phyloP scores from a whole-genome alignment of 352 stramenopile genomes.

The Phytopythium chamaehyphon region DNA sequence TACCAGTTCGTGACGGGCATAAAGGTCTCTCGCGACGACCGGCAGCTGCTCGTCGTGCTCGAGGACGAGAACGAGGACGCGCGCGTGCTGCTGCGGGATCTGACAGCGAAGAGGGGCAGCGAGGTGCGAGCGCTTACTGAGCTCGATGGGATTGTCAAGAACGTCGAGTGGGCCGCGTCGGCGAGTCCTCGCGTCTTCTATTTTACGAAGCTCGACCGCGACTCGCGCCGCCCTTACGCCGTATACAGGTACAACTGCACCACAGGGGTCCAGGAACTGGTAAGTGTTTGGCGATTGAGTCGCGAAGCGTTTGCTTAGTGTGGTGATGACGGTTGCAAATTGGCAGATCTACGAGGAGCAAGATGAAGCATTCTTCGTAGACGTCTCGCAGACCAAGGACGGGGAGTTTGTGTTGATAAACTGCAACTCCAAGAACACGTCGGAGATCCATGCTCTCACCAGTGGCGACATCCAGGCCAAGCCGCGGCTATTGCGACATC shows the following conservation, averaged over 20 bases:
- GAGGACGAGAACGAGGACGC: constrained; percentile 71
- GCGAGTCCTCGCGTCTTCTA: constrained; percentile 41
- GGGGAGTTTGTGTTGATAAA: constrained; percentile 77
- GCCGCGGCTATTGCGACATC: constrained; percentile 41
- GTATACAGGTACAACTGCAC: constrained; percentile 65
- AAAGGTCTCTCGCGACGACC: constrained; percentile 72
- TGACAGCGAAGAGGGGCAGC: constrained; percentile 13
- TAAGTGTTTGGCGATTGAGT: constrained; percentile 13
- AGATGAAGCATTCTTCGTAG: constrained; percentile 77
- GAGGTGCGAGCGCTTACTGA: constrained; percentile 17
- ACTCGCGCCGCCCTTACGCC: constrained; percentile 46
- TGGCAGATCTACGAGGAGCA: constrained; percentile 70
- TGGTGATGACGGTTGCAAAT: constrained; percentile 1
- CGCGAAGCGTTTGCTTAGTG: background rate
- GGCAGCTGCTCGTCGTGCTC: constrained; percentile 56
- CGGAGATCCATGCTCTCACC: constrained; percentile 70
- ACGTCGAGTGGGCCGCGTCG: constrained; percentile 57
- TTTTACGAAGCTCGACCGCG: constrained; percentile 64
- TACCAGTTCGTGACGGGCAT: constrained; percentile 73
- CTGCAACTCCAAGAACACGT: constrained; percentile 84
- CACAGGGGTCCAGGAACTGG: constrained; percentile 42
- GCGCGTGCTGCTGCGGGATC: constrained; percentile 37
- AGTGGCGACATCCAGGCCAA: constrained; percentile 14
- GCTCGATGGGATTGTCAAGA: constrained; percentile 43
- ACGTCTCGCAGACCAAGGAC: constrained; percentile 85